Evolutionary conservation across 192 early-diverging fungal genomes (phyloP).

Genomic region (Backusella tuberculispora): DNA sequence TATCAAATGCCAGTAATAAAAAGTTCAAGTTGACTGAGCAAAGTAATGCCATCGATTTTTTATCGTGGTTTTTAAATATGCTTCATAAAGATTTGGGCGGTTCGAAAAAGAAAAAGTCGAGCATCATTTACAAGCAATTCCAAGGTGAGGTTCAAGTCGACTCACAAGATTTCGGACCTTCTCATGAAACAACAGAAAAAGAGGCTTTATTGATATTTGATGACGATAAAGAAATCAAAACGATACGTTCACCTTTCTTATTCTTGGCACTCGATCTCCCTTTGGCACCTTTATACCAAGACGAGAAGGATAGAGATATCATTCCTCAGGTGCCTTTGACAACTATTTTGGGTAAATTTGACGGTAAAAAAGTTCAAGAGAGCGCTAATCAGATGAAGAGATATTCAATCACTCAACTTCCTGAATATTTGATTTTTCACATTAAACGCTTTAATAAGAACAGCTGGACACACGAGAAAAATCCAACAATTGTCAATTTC

Average conservation of each 20-base stretch:
- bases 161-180: constrained; percentile 60
- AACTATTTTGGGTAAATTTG: constrained; percentile 82
- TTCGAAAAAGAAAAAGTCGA: constrained; percentile 61
- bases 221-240: constrained; percentile 56
- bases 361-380: constrained; percentile 74
- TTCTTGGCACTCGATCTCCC: constrained; percentile 90
- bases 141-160: constrained; percentile 85
- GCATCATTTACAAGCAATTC: constrained; percentile 79
- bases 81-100: constrained; percentile 88
- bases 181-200: constrained; percentile 45
- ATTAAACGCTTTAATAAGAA: constrained; percentile 91
- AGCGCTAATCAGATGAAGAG: constrained; percentile 60
- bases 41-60: constrained; percentile 84
- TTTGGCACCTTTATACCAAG: constrained; percentile 87
- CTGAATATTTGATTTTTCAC: constrained; percentile 88
- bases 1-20: constrained; percentile 78
- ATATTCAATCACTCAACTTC: constrained; percentile 76
- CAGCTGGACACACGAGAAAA: constrained; percentile 86
- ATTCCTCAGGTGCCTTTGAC: constrained; percentile 92
- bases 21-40: constrained; percentile 80
- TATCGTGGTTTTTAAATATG: constrained; percentile 92
- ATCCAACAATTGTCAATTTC: constrained; percentile 96
- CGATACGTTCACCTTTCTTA: constrained; percentile 72
- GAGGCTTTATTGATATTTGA: constrained; percentile 46
- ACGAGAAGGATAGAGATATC: constrained; percentile 81